A percentile compares a stretch with the other conserved stretches of the same genome.
Evolutionary conservation across 2,329 filamentous ascomycete genomes (phyloP).

Genomic region (Aspergillus fumigatus): DNA sequence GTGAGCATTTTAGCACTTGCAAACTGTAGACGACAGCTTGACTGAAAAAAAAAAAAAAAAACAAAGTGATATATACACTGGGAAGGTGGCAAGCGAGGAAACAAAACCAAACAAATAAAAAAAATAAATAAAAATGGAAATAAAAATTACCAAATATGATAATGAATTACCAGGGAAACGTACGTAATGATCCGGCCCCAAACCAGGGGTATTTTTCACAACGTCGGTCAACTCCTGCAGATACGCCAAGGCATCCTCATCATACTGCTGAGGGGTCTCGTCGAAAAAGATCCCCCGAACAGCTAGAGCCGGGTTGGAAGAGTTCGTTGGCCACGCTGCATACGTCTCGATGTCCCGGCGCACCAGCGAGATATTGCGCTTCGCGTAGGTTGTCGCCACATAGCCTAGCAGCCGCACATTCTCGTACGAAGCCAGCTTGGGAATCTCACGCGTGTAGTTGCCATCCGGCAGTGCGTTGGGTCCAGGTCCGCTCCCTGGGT

Average conservation of each 20-base stretch:
- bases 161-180: too few species aligned
- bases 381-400: conserved; percentile 48
- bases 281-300: conserved; percentile 49
- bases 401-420: conserved; percentile 50
- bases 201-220: conserved; percentile 26
- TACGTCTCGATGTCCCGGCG: conserved; percentile 44
- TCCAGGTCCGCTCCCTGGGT: conserved; percentile 47
- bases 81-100: not conserved
- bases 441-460: conserved; percentile 42
- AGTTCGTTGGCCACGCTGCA: conserved; percentile 39
- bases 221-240: conserved; percentile 29
- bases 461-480: conserved; percentile 38
- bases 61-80: too few species aligned
- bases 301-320: conserved; percentile 33
- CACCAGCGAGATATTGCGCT: conserved; percentile 38
- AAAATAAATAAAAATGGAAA: too few species aligned
- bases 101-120: conserved; percentile 3
- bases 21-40: too few species aligned
- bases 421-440: conserved; percentile 36
- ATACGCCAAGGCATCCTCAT: conserved; percentile 27
- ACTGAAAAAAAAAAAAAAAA: too few species aligned
- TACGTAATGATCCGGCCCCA: conserved; percentile 37
- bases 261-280: conserved; percentile 42
- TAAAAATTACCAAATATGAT: not conserved
- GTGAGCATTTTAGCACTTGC: conserved; percentile 5